These are phyloP conservation scores for Mycena polygramma DNA, from an alignment of 768 basidiomycete species.

Conservation along the genomic window DNA sequence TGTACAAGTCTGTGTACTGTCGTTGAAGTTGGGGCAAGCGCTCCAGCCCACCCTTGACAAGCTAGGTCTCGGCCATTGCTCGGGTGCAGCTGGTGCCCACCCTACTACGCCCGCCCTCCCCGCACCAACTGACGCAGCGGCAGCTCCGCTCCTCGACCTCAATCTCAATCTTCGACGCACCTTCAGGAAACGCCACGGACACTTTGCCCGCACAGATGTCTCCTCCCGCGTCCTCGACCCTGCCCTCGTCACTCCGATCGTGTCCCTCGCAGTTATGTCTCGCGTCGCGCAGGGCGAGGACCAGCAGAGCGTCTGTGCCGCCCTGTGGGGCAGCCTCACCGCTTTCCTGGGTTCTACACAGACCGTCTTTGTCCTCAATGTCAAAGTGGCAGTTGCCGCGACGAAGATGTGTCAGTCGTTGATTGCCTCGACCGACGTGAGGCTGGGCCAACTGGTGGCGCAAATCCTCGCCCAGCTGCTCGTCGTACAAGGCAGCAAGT, in stretches of 20 bases:
- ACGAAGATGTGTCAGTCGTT: background rate
- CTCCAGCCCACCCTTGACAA: slow-evolving; percentile 13
- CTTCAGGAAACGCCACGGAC: slow-evolving; percentile 5
- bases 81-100: no score
- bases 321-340: background rate
- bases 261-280: background rate
- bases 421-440: background rate
- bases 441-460: background rate
- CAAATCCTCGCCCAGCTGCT: background rate
- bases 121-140: background rate
- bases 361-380: background rate
- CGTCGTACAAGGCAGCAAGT: background rate
- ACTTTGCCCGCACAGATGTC: background rate
- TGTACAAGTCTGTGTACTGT: slow-evolving; percentile 10
- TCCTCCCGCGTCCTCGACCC: background rate
- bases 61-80: background rate
- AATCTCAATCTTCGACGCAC: background rate
- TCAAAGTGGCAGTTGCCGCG: background rate
- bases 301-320: background rate
- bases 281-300: background rate
- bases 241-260: background rate
- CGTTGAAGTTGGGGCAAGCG: background rate
- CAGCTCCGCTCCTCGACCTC: background rate
- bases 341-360: background rate
- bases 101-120: background rate